Evolutionary conservation across 1,284 basidiomycete genomes (phyloP).

Genomic region (Paramarasmius palmivorus): DNA sequence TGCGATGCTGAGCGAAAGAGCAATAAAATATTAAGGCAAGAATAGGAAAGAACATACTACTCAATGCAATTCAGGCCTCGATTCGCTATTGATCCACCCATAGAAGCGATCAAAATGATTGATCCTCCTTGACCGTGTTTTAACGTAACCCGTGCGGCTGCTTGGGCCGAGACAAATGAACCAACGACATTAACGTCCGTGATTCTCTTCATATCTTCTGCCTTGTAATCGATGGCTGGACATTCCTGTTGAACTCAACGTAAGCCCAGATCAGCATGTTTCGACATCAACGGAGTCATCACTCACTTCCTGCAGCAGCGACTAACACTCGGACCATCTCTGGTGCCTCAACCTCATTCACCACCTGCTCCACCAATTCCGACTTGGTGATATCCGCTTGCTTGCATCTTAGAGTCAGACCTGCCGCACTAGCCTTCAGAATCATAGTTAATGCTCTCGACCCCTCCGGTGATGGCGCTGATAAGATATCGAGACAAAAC

Average conservation of each 20-base stretch:
- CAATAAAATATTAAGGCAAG: background rate
- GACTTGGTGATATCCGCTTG: conserved; percentile 10
- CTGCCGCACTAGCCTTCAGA: background rate
- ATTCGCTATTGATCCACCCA: conserved; percentile 38
- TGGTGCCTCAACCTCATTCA: conserved; percentile 9
- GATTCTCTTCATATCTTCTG: conserved; percentile 8
- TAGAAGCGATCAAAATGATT: conserved; percentile 49
- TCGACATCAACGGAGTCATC: background rate
- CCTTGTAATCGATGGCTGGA: conserved; percentile 11
- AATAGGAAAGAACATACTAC: conserved; percentile 2
- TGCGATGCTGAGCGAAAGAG: conserved; percentile 23
- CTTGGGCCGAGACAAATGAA: conserved; percentile 39
- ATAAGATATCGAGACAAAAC: conserved; percentile 13
- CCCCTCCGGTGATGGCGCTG: conserved; percentile 9
- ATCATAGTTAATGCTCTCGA: conserved; percentile 7
- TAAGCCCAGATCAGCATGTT: background rate
- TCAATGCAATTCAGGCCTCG: conserved; percentile 9
- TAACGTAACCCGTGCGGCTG: conserved; percentile 37
- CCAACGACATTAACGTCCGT: conserved; percentile 43
- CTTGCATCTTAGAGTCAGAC: conserved; percentile 1
- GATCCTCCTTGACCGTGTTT: conserved; percentile 36
- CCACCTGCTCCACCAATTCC: conserved; percentile 1
- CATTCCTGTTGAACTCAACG: conserved; percentile 15
- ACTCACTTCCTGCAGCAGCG: conserved; percentile 13
- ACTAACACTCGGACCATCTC: conserved; percentile 8